These are phyloP conservation scores for Coprinopsis marcescibilis DNA, from an alignment of 768 basidiomycete species.

Conservation along the genomic window DNA sequence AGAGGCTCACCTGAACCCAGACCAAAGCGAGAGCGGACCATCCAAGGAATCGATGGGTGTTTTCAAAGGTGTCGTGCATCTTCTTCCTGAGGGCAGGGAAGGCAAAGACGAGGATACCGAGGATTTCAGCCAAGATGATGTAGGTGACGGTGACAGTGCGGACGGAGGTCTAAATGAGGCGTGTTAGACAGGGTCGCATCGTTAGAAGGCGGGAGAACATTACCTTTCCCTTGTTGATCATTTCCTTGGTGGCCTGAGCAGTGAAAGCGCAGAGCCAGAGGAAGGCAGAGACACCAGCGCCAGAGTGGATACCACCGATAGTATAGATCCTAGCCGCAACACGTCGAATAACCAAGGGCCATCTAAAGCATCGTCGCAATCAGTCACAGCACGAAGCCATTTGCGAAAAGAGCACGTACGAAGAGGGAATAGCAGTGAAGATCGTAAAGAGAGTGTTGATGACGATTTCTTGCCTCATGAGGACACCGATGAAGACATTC, in stretches of 20 bases:
- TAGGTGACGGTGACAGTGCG: slow-evolving; percentile 23
- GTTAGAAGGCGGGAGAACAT: slow-evolving; percentile 31
- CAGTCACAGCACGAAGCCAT: neutral
- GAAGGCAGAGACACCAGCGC: slow-evolving; percentile 44
- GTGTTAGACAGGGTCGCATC: neutral
- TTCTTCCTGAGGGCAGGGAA: slow-evolving; percentile 40
- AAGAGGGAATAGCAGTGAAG: slow-evolving; percentile 32
- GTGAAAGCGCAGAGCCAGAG: slow-evolving; percentile 49
- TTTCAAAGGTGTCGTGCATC: slow-evolving; percentile 51
- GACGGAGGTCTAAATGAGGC: slow-evolving; percentile 9
- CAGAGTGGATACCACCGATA: slow-evolving; percentile 52
- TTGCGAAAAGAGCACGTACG: slow-evolving; percentile 5
- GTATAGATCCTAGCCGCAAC: slow-evolving; percentile 46
- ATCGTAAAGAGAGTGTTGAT: slow-evolving; percentile 48
- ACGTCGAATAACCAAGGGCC: slow-evolving; percentile 38
- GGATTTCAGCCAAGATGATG: slow-evolving; percentile 40
- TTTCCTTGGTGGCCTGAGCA: slow-evolving; percentile 34
- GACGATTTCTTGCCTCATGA: slow-evolving; percentile 46
- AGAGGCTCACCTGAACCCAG: slow-evolving; percentile 36
- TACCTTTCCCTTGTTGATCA: slow-evolving; percentile 18
- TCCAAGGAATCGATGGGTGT: slow-evolving; percentile 48
- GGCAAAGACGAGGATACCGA: slow-evolving; percentile 42
- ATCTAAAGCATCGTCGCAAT: slow-evolving; percentile 14
- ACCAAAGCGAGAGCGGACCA: slow-evolving; percentile 47
- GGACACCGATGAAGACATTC: slow-evolving; percentile 38